Evolutionary conservation across 2,329 filamentous ascomycete species (phyloP), one percentile per base, ranked within the genome.

Genomic region (Colletotrichum camelliae): DNA sequence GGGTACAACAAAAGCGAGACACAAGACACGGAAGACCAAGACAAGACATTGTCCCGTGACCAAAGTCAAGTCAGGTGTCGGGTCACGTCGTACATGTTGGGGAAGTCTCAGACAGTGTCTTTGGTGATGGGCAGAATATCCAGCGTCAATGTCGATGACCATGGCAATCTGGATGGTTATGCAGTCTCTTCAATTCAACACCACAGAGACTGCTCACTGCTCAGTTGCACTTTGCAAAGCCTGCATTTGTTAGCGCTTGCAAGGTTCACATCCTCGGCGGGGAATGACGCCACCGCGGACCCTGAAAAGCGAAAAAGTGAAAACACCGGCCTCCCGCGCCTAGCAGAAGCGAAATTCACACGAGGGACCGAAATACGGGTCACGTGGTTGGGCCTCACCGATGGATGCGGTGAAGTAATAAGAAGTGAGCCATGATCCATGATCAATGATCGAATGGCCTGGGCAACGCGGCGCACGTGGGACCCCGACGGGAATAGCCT

Each of bases 261-360:
- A 52, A 52, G 43, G 43, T 52, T 37, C 52, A 21, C n/a, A 31
- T 27, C 48, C n/a, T 18, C 37, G 15, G 55, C 67, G 67, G 67
- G 67, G 67, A 48, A 70, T 70, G 67, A 70, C 67, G 55, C 67
- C 67, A 70, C 67, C 65, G 55, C 58, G n/a, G 67, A 61, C 67
- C 67, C 67, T 70, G 55, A 27, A 60, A 21, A 35, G 29, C 43
- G 27, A 48, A 67, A 48, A 15, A 67, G 43, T 21, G 43, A 52
- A 39, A 29, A 39, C 64, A 52, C n/a, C 37, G 10, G 37, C 64
- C 21, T 27, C 55, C 24, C 24, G 24, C 55, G 43, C 55, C 55
- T n/a, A 18, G 60, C 33, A 64, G 60, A 39, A 64, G 60, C 60
- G 62, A 66, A 48, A 31, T 66, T 66, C 62, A 66, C 18, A 24